Evolutionary conservation across 2,329 filamentous ascomycete species (phyloP).

Genomic region (Nigrospora oryzae): DNA sequence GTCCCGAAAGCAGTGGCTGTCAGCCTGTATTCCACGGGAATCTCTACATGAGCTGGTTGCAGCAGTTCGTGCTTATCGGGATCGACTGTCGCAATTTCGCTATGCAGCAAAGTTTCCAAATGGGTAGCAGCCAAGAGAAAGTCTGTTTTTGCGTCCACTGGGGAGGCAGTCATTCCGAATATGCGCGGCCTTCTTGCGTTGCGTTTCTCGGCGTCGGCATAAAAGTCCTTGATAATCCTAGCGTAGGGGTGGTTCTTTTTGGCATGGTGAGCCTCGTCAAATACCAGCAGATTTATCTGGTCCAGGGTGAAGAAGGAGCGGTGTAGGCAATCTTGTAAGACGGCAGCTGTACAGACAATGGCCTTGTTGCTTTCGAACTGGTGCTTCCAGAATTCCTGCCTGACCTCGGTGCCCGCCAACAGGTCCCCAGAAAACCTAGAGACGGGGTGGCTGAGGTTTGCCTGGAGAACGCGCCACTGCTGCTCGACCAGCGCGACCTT

Average conservation of each 20-base stretch:
- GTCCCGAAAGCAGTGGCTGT: conserved; percentile 51
- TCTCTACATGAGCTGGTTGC: conserved; percentile 49
- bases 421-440: conserved; percentile 66
- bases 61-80: conserved; percentile 45
- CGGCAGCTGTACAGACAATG: conserved; percentile 86
- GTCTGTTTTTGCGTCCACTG: conserved; percentile 75
- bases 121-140: conserved; percentile 61
- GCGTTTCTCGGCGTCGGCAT: conserved; percentile 40
- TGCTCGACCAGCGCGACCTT: conserved; percentile 88
- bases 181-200: conserved; percentile 57
- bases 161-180: conserved; percentile 95
- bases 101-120: conserved; percentile 70
- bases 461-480: conserved; percentile 72
- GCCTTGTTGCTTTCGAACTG: conserved; percentile 61
- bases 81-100: conserved; percentile 70
- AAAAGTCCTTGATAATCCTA: conserved; percentile 82
- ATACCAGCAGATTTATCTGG: conserved; percentile 82
- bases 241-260: conserved; percentile 93
- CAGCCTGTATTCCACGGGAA: conserved; percentile 43
- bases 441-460: conserved; percentile 71
- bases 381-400: conserved; percentile 39
- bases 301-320: conserved; percentile 73
- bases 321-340: conserved; percentile 69
- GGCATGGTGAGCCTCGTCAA: conserved; percentile 93
- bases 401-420: conserved; percentile 23